Evolutionary conservation across 345 rosid genomes (phyloP).

Genomic region (Aegle marmelos): DNA sequence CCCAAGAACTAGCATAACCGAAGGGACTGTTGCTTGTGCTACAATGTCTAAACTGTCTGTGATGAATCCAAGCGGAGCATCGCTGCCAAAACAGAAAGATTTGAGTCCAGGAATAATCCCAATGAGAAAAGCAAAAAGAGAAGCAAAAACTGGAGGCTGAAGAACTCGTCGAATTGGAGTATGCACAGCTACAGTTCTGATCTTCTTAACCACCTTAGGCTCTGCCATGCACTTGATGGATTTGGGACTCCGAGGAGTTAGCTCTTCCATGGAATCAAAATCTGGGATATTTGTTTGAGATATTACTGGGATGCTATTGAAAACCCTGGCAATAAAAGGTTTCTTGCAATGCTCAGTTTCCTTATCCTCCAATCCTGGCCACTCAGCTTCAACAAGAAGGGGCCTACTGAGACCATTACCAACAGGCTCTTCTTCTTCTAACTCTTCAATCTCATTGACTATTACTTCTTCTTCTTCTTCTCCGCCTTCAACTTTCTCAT

Average conservation of each 20-base stretch:
- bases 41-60: slow-evolving; percentile 31
- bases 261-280: slow-evolving; percentile 12
- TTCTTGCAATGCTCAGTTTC: slow-evolving; percentile 32
- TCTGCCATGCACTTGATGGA: slow-evolving; percentile 27
- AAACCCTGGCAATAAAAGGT: slow-evolving; percentile 35
- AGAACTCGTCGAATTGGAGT: slow-evolving; percentile 30
- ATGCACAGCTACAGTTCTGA: slow-evolving; percentile 17
- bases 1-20: slow-evolving; percentile 28
- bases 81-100: slow-evolving; percentile 10
- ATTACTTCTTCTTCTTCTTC: slow-evolving; percentile 8
- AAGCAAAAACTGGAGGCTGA: slow-evolving; percentile 31
- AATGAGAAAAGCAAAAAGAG: slow-evolving; percentile 16
- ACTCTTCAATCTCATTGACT: slow-evolving; percentile 10
- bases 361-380: slow-evolving; percentile 33
- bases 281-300: slow-evolving; percentile 13
- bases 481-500: slow-evolving; percentile 23
- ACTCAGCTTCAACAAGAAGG: slow-evolving; percentile 43
- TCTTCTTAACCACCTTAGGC: slow-evolving; percentile 27
- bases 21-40: slow-evolving; percentile 28
- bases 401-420: slow-evolving; percentile 22
- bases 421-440: slow-evolving; percentile 14
- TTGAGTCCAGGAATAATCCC: slow-evolving; percentile 22
- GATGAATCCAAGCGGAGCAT: slow-evolving; percentile 24
- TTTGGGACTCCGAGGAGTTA: slow-evolving; percentile 8
- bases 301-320: slow-evolving; percentile 16